These are phyloP conservation scores for Cyclospora cayetanensis DNA, from an alignment of 169 alveolate species.

Conservation along the genomic window DNA sequence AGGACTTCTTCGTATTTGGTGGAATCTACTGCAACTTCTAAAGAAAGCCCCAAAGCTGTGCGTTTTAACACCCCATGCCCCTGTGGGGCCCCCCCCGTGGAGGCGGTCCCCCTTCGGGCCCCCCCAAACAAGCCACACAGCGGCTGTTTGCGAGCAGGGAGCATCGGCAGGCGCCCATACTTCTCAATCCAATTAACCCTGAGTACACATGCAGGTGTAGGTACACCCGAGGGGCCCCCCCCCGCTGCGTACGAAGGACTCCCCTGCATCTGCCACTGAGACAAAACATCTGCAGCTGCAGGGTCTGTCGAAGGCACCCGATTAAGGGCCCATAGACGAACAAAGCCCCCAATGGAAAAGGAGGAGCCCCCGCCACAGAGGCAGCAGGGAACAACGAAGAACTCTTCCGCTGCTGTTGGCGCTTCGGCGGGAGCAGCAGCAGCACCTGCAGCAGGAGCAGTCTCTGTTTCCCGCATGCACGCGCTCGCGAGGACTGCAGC, in stretches of 20 bases:
- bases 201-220: conserved; percentile 18
- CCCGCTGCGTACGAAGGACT: background rate
- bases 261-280: conserved; percentile 35
- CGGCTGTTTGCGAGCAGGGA: conserved; percentile 72
- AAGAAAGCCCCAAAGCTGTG: background rate
- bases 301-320: conserved; percentile 20
- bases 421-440: conserved; percentile 6
- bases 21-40: conserved; percentile 59
- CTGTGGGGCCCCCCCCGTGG: conserved; percentile 1
- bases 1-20: conserved; percentile 65
- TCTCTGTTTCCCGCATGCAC: conserved; percentile 3
- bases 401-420: background rate
- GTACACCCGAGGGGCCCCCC: conserved; percentile 28
- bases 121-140: conserved; percentile 65
- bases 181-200: conserved; percentile 61
- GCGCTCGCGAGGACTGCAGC: conserved; percentile 24
- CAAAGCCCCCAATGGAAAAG: conserved; percentile 65
- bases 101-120: conserved; percentile 8
- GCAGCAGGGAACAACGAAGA: conserved; percentile 49
- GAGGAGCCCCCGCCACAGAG: conserved; percentile 70
- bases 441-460: conserved; percentile 29
- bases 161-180: conserved; percentile 70
- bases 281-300: background rate
- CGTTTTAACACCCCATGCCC: background rate
- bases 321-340: background rate